These are phyloP conservation scores for Phenoliferia sp. DNA, from an alignment of 1,284 basidiomycete genomes.

Conservation along the genomic window DNA sequence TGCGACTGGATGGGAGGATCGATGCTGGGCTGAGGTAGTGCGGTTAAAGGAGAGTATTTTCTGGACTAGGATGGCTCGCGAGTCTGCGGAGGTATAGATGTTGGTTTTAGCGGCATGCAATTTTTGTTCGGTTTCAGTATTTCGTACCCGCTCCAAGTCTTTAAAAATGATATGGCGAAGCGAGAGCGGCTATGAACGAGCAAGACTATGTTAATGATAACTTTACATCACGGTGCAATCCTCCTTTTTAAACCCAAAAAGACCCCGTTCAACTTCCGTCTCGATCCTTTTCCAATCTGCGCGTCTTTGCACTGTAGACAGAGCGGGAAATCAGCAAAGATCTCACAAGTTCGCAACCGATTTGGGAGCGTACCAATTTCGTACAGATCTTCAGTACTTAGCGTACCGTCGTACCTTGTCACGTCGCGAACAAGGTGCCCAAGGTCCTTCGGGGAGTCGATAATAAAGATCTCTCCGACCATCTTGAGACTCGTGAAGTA, in stretches of 20 bases:
- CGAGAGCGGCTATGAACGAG: too few relatives aligned
- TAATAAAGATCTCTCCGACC: conserved; percentile 89
- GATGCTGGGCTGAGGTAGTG: conserved; percentile 78
- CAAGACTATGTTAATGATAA: too few relatives aligned
- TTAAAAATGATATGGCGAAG: too few relatives aligned
- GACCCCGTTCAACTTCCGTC: conserved; percentile 79
- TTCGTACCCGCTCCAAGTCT: too few relatives aligned
- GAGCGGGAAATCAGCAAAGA: neutral
- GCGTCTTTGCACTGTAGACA: conserved; percentile 49
- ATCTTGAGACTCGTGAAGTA: conserved; percentile 94
- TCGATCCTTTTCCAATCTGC: conserved; percentile 97
- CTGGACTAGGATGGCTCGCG: conserved; percentile 46
- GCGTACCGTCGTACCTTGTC: conserved; percentile 84
- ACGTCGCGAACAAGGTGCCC: conserved; percentile 92
- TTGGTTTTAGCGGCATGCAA: too few relatives aligned
- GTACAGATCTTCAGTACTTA: conserved; percentile 81
- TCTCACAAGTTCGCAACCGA: neutral
- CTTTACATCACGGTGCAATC: conserved; percentile 32
- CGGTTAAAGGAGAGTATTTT: conserved; percentile 83
- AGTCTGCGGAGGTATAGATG: neutral
- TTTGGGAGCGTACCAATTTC: conserved; percentile 55
- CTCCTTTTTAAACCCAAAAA: conserved; percentile 35
- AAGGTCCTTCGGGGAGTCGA: conserved; percentile 64
- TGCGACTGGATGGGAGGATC: conserved; percentile 66
- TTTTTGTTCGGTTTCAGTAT: too few relatives aligned